Evolutionary conservation across 2,329 filamentous ascomycete genomes (phyloP), one percentile per base, ranked within the genome.

Genomic region (Cadophora malorum): DNA sequence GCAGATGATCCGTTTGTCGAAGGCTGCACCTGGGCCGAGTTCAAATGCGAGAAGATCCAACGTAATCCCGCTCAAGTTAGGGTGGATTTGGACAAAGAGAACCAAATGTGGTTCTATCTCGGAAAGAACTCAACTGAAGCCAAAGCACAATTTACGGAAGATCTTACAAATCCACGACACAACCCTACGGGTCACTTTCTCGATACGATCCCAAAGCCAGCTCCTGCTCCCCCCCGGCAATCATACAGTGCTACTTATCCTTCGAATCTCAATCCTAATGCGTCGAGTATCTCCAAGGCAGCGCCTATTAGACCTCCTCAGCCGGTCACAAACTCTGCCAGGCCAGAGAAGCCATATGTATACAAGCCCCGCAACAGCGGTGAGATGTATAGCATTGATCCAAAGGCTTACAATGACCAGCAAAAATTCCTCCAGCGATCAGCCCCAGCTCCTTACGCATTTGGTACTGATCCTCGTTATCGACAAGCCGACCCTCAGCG

Each of bases 81-180:
- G 79, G 82, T 96, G 67, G 88, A 97, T 75, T 79, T 97, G 9
- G 80, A 80, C 69, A 92, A 91, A 77, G 84, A 89, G 19, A 87
- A 95, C 69, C 90, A 92, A 77, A 79, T 97, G 21, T 98, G 94
- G 93, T 87, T 93, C 80, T 98, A 97, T 78, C 85, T 99, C 69
- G 93, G 93, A 38, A 88, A 88, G 78, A 87, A 86, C 23, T 98
- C 95, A 25, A 97, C 95, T 7, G 95, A 98, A 76, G 91, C 93
- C 64, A 94, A 90, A 79, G 90, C 94, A 31, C 93, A 96, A 78
- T 99, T 96, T 80, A 97, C 94, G 4, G 92, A 96, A 75, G 89
- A 97, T 79, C 87, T 86, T 53, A 71, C 76, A 9, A 83, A 79
- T 14, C 84, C 80, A n/a, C 81, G 82, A 56, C 85, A 93, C 78